Evolutionary conservation across 148 eudicot genomes (phyloP).

Genomic region (Vaccinium macrocarpon): DNA sequence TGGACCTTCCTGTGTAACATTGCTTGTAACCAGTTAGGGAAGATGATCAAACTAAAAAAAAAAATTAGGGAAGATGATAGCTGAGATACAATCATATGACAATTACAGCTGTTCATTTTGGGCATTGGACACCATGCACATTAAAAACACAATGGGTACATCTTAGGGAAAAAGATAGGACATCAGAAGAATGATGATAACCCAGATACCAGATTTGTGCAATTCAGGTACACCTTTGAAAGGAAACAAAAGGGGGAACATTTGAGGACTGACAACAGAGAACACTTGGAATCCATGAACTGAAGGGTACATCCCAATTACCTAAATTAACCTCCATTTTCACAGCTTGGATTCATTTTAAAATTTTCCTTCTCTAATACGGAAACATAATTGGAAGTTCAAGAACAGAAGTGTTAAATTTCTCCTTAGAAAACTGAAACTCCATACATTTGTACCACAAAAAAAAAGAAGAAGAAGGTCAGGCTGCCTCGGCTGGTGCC

Average conservation of each 20-base stretch:
- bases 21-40: slow-evolving; percentile 16
- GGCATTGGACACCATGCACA: background rate
- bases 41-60: background rate
- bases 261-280: background rate
- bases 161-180: background rate
- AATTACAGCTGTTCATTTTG: background rate
- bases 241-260: background rate
- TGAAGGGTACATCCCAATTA: background rate
- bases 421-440: slow-evolving; percentile 1
- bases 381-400: background rate
- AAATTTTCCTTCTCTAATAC: background rate
- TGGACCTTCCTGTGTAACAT: slow-evolving; percentile 72
- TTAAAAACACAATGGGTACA: background rate
- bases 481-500: too few relatives aligned
- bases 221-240: background rate
- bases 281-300: background rate
- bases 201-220: background rate
- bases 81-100: background rate
- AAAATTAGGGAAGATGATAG: background rate
- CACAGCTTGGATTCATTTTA: slow-evolving; percentile 3
- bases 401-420: background rate
- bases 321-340: background rate
- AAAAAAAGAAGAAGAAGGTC: background rate
- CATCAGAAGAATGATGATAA: background rate
- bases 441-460: background rate